Percentiles rank a stretch among this genome's conserved stretches.
These are phyloP conservation scores for Saccharata proteae DNA, from an alignment of 2,329 filamentous ascomycete species.

Conservation along the genomic window DNA sequence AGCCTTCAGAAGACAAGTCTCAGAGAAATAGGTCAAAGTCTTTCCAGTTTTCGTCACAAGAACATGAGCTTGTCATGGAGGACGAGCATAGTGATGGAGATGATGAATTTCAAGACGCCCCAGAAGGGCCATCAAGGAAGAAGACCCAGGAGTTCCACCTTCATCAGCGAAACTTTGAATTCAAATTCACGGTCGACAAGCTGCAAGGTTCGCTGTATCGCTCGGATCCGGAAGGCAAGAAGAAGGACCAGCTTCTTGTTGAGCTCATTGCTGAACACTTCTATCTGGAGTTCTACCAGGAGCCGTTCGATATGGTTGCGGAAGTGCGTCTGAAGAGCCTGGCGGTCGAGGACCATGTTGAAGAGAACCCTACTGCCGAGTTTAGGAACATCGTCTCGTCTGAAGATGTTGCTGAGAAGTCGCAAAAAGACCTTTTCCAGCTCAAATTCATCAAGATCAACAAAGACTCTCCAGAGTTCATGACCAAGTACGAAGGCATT, in stretches of 20 bases:
- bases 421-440: constrained; percentile 69
- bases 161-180: constrained; percentile 85
- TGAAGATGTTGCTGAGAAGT: constrained; percentile 56
- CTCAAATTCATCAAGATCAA: constrained; percentile 88
- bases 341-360: constrained; percentile 89
- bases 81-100: constrained; percentile 53
- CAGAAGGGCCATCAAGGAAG: constrained; percentile 40
- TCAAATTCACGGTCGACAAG: constrained; percentile 91
- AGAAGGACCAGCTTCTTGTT: constrained; percentile 70
- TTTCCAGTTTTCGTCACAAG: constrained; percentile 59
- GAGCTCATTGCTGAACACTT: constrained; percentile 88
- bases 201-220: constrained; percentile 86
- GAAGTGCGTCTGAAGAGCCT: constrained; percentile 80
- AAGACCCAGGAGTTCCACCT: constrained; percentile 40
- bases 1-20: constrained; percentile 23
- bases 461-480: constrained; percentile 81
- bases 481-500: constrained; percentile 81
- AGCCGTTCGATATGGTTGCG: constrained; percentile 85
- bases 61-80: constrained; percentile 68
- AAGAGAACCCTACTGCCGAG: constrained; percentile 68
- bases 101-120: constrained; percentile 55
- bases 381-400: constrained; percentile 98
- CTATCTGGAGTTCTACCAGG: constrained; percentile 72
- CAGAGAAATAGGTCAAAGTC: constrained; percentile 48
- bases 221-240: constrained; percentile 65